Evolutionary conservation across 768 basidiomycete genomes (phyloP).

Genomic region (Macrolepiota dolichaula): DNA sequence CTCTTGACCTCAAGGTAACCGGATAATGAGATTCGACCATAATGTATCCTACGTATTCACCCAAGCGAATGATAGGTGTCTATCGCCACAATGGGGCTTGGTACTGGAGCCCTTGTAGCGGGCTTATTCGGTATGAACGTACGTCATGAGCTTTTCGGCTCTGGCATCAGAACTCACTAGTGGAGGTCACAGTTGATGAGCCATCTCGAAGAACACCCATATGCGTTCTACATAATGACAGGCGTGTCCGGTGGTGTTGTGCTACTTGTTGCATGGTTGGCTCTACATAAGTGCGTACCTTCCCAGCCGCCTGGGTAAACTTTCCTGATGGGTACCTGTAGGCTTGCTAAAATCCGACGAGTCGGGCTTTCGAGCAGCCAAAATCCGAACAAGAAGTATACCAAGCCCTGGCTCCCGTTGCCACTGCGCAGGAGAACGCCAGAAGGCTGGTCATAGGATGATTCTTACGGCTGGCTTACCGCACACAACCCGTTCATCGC

Average conservation of each 20-base stretch:
- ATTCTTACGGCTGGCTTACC: neutral
- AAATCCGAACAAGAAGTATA: constrained; percentile 20
- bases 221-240: constrained; percentile 72
- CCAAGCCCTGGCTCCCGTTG: constrained; percentile 42
- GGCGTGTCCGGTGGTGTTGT: constrained; percentile 56
- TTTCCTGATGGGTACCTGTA: constrained; percentile 15
- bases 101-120: constrained; percentile 84
- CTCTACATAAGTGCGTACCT: constrained; percentile 54
- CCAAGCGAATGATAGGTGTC: constrained; percentile 56
- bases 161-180: constrained; percentile 13
- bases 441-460: constrained; percentile 37
- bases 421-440: constrained; percentile 38
- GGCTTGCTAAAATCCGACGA: constrained; percentile 43
- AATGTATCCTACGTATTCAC: constrained; percentile 5
- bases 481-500: neutral
- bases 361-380: constrained; percentile 40
- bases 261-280: constrained; percentile 57
- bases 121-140: constrained; percentile 98
- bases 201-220: constrained; percentile 67
- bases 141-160: constrained; percentile 26
- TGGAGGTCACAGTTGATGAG: constrained; percentile 54
- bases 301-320: constrained; percentile 10
- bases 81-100: constrained; percentile 92
- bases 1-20: constrained; percentile 82
- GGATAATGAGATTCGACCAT: constrained; percentile 22